Percentiles rank a stretch among this genome's conserved stretches.
Evolutionary conservation across 176 grass and related monocot species (phyloP).

Genomic region (Hsuehochloa calcarea): DNA sequence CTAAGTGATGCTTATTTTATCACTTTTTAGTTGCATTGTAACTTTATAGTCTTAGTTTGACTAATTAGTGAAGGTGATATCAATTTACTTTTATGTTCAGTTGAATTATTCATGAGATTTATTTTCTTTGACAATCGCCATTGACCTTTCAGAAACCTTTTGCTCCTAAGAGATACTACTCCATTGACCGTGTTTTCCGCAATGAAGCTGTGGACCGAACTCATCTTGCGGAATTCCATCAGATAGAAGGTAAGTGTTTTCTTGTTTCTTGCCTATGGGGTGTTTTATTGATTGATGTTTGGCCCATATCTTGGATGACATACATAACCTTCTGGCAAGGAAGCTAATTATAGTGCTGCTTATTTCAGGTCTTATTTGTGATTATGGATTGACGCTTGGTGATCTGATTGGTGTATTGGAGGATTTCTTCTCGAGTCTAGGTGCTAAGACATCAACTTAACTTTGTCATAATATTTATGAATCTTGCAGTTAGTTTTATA

Average conservation of each 20-base stretch:
- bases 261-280: conserved; percentile 10
- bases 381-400: conserved; percentile 84
- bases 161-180: conserved; percentile 90
- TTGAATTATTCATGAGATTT: conserved; percentile 6
- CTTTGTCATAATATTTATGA: conserved; percentile 6
- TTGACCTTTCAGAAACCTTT: conserved; percentile 61
- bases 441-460: conserved; percentile 39
- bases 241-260: conserved; percentile 76
- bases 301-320: background rate
- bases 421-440: conserved; percentile 91
- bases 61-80: background rate
- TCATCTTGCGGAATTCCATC: conserved; percentile 98
- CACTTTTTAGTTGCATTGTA: background rate
- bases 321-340: background rate
- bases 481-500: conserved; percentile 15
- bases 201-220: conserved; percentile 97
- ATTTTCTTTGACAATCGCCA: conserved; percentile 11
- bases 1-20: conserved; percentile 8
- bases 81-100: conserved; percentile 1
- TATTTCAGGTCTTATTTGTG: conserved; percentile 82
- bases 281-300: background rate
- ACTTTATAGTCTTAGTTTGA: conserved; percentile 3
- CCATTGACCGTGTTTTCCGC: conserved; percentile 89
- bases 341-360: conserved; percentile 22
- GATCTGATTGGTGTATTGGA: conserved; percentile 94